Percentiles rank a stretch among this genome's conserved stretches.
phyloP scores from a whole-genome alignment of 371 early-diverging fungal species.

The Mortierella polycephala region DNA sequence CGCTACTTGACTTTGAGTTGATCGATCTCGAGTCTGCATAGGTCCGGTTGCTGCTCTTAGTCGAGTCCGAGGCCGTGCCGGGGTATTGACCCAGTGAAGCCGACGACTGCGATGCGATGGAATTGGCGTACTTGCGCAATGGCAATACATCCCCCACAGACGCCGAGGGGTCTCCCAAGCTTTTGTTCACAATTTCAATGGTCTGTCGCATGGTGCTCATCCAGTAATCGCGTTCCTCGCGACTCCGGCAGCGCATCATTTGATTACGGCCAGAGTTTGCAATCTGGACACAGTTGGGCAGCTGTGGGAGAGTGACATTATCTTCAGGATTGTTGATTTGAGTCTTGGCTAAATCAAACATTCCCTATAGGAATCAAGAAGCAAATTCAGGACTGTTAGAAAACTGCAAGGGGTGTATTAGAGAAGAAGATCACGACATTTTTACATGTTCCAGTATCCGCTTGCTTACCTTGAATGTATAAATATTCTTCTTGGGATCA shows the following conservation, averaged over 20 bases:
- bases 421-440: background rate
- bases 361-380: slow-evolving; percentile 18
- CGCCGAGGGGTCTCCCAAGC: slow-evolving; percentile 11
- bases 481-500: slow-evolving; percentile 46
- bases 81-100: slow-evolving; percentile 18
- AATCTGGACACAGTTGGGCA: slow-evolving; percentile 50
- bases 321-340: slow-evolving; percentile 52
- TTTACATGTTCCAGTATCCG: background rate
- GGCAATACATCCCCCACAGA: slow-evolving; percentile 19
- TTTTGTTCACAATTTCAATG: slow-evolving; percentile 26
- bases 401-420: background rate
- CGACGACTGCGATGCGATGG: slow-evolving; percentile 34
- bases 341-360: slow-evolving; percentile 42
- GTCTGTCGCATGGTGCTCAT: slow-evolving; percentile 45
- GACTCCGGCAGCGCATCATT: slow-evolving; percentile 53
- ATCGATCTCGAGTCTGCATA: slow-evolving; percentile 34
- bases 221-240: slow-evolving; percentile 49
- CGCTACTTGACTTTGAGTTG: slow-evolving; percentile 38
- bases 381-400: background rate
- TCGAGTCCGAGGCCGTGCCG: slow-evolving; percentile 31
- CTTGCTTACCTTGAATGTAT: slow-evolving; percentile 41
- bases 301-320: slow-evolving; percentile 41
- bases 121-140: slow-evolving; percentile 27
- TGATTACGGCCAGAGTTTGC: slow-evolving; percentile 45
- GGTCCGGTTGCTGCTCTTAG: slow-evolving; percentile 7